Evolutionary conservation across 1,284 basidiomycete species (phyloP), one percentile per base, ranked within the genome.

Genomic region (Ustilago cynodontis): DNA sequence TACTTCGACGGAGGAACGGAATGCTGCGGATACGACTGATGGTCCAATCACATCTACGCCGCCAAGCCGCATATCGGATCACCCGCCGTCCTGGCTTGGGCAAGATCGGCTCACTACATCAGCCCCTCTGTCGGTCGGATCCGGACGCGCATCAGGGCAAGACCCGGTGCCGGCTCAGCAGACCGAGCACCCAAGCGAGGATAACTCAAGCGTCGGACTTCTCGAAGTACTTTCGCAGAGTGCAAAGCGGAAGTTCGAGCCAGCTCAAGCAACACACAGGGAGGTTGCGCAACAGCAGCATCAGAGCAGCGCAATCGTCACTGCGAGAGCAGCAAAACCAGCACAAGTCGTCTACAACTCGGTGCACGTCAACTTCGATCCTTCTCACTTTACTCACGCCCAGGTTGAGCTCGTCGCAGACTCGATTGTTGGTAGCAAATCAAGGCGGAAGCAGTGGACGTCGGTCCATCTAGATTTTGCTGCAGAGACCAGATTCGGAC

Each of bases 211-310:
- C 41, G 33, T 59, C 3, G 66, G 66, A 3, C 43, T 74, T 14
- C 59, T 74, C 39, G 51, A 70, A 39, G 56, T 74, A 50, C 71
- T 74, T 2, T 74, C 71, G 29, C 71, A 74, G 49, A 68, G 53
- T 22, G 64, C 70, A 0, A 29, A 64, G 52, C 70, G 70, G 39
- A 72, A 24, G 33, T 14, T 72, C 31, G 47, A 55, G 14, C 20
- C 24, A 20, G 37, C 39, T 37, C 51, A 43, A n/a, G 0, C 28
- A 13, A 22, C 37, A 11, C 35, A n/a, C 7, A 31, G 16, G 18
- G 20, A n/a, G 8, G 22, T 53, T 6, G 2, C 6, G 41, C 47
- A 14, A 20, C 37, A 31, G 28, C n/a, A 43, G 3, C 8, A 16
- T 20, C 41, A 20, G n/a, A 20, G n/a, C 41, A 8, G 14, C 14